Base-by-base conservation (phyloP, 1,284 basidiomycete genomes). In the Singerocomus inundabilis region DNA sequence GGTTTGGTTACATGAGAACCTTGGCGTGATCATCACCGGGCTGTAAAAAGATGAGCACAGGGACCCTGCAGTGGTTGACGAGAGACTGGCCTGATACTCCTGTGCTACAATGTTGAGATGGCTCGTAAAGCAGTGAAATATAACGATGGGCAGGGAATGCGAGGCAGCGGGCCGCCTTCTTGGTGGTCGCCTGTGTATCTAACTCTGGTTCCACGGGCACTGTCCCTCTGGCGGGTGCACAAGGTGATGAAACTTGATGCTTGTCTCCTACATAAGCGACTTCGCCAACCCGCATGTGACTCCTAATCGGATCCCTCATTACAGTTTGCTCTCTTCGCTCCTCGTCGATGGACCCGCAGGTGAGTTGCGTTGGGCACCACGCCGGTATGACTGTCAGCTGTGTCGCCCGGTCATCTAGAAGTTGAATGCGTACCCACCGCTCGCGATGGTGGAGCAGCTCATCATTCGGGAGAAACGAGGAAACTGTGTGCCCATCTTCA, bases 401-500 rank as follows among this genome's bases (percentile, higher is more conserved):
- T 39, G 30, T 51, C 31, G 9, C 28, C 35, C 18, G 41, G 45
- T 48, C 43, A 36, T 52, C 28, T 57, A 90, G 88, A 83, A 76
- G 68, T 69, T 89, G 33, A 75, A 78, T 35, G 81, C 85, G 12
- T 75, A 74, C 56, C 89, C 89, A 11, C 72, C 88, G n/a, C 75
- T 90, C 29, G 75, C 79, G 9, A 77, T 75, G 18, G 77, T 92
- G 47, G 86, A 91, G 68, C 78, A 79, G 54, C 76, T 91, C 56
- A 83, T 92, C 52, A 72, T 89, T 51, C 77, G 81, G 41, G 85
- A 91, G 68, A 88, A 90, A 69, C 75, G 72, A 49, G 93, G 94
- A 65, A 96, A 96, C 67, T 93, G 89, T 63, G 82, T 99, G 35
- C 96, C 96, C 15, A 82, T 99, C 57, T 99, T 86, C 71, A 81